These are phyloP conservation scores for Favolaschia claudopus DNA, from an alignment of 768 basidiomycete genomes.

Conservation along the genomic window DNA sequence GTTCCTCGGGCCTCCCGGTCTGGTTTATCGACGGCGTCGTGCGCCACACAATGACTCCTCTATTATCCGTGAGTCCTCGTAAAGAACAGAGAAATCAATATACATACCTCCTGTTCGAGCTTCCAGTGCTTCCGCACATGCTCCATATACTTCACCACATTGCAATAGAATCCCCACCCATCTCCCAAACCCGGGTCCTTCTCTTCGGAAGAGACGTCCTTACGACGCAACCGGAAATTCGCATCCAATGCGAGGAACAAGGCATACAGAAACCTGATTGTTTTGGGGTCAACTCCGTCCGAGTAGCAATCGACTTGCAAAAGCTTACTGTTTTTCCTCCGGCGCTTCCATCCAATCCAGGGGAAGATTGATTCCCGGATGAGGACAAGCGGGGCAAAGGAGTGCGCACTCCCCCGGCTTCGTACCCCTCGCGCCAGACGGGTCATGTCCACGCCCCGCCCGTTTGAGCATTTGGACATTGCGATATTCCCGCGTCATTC, in stretches of 20 bases:
- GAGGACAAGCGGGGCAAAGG: slow-evolving; percentile 37
- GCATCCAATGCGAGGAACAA: slow-evolving; percentile 29
- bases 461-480: slow-evolving; percentile 23
- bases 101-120: slow-evolving; percentile 1
- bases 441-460: slow-evolving; percentile 21
- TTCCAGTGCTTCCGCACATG: slow-evolving; percentile 14
- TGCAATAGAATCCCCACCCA: slow-evolving; percentile 39
- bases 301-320: background rate
- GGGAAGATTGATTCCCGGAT: slow-evolving; percentile 34
- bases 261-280: slow-evolving; percentile 32
- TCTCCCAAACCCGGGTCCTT: slow-evolving; percentile 36
- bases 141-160: slow-evolving; percentile 30
- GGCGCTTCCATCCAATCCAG: slow-evolving; percentile 26
- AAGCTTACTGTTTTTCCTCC: background rate
- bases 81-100: background rate
- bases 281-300: background rate
- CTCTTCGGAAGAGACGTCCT: slow-evolving; percentile 32
- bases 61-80: background rate
- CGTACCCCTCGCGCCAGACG: background rate
- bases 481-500: slow-evolving; percentile 14
- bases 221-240: slow-evolving; percentile 31
- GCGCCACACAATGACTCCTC: slow-evolving; percentile 20
- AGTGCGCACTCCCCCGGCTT: background rate
- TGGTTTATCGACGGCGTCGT: background rate
- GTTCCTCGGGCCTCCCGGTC: background rate